A percentile compares a stretch with the other conserved stretches of the same genome.
These are phyloP conservation scores for Plasmodium vivax DNA, from an alignment of 169 alveolate genomes.

Conservation along the genomic window DNA sequence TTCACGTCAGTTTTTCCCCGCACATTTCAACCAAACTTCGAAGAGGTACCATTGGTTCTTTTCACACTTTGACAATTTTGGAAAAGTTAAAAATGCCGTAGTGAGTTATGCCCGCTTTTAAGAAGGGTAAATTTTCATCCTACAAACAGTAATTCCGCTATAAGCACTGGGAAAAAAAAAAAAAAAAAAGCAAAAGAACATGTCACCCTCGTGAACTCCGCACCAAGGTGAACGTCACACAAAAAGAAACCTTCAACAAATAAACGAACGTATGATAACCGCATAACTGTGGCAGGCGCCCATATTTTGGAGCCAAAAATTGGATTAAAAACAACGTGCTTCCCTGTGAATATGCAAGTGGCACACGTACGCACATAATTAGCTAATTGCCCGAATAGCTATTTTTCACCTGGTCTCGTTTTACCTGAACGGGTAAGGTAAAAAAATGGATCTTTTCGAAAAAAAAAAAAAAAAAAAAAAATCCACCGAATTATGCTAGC, in stretches of 20 bases:
- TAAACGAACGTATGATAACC: not conserved
- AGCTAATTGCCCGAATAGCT: not conserved
- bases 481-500: not conserved
- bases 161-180: not conserved
- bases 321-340: not conserved
- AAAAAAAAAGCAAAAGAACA: not conserved
- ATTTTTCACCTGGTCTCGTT: not conserved
- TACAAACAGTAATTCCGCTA: not conserved
- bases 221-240: not conserved
- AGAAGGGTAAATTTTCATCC: not conserved
- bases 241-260: not conserved
- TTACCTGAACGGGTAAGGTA: not conserved
- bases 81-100: not conserved
- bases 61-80: not conserved
- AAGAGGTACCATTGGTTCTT: not conserved
- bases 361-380: not conserved
- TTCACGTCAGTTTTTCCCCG: not conserved
- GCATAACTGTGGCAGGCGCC: not conserved
- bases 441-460: not conserved
- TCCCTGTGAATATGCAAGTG: not conserved
- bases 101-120: not conserved
- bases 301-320: not conserved
- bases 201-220: not conserved
- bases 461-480: not conserved
- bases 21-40: not conserved